Evolutionary conservation across 305 asterid genomes (phyloP).

Genomic region (Stenogyne calaminthoides): DNA sequence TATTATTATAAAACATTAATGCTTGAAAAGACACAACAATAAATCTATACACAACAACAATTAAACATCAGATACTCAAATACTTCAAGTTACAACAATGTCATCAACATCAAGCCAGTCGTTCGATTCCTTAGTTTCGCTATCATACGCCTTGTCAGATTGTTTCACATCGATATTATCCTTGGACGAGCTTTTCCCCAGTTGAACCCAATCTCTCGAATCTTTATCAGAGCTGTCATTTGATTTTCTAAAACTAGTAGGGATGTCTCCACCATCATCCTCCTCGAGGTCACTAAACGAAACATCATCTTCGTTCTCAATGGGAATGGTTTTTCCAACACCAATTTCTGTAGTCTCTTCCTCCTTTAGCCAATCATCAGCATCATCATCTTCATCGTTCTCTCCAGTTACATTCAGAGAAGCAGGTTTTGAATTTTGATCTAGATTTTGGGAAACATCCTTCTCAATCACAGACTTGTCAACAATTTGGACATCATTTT

Average conservation of each 20-base stretch:
- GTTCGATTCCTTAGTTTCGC: constrained; percentile 54
- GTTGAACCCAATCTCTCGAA: constrained; percentile 84
- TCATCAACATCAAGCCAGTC: constrained; percentile 75
- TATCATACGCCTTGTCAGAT: constrained; percentile 30
- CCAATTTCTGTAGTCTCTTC: constrained; percentile 67
- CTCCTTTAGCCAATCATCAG: constrained; percentile 96
- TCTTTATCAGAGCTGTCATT: constrained; percentile 70
- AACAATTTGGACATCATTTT: constrained; percentile 42
- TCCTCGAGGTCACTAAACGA: constrained; percentile 99
- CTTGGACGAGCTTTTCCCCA: constrained; percentile 53
- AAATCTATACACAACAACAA: constrained; percentile 45
- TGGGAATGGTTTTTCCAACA: constrained; percentile 47
- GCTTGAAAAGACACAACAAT: constrained; percentile 25
- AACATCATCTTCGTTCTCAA: constrained; percentile 89
- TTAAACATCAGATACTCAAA: constrained; percentile 25
- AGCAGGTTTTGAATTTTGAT: constrained; percentile 36
- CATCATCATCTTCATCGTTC: constrained; percentile 66
- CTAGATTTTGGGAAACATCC: constrained; percentile 35
- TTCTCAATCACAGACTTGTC: constrained; percentile 50
- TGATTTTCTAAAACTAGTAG: constrained; percentile 53
- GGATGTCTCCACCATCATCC: constrained; percentile 74
- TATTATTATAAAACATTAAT: constrained; percentile 29
- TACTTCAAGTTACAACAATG: constrained; percentile 55
- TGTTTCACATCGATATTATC: constrained; percentile 32
- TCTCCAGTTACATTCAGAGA: constrained; percentile 35